Evolutionary conservation across 2,329 filamentous ascomycete genomes (phyloP), one percentile per base, ranked within the genome.

Genomic region (Leptodontidium sp.): DNA sequence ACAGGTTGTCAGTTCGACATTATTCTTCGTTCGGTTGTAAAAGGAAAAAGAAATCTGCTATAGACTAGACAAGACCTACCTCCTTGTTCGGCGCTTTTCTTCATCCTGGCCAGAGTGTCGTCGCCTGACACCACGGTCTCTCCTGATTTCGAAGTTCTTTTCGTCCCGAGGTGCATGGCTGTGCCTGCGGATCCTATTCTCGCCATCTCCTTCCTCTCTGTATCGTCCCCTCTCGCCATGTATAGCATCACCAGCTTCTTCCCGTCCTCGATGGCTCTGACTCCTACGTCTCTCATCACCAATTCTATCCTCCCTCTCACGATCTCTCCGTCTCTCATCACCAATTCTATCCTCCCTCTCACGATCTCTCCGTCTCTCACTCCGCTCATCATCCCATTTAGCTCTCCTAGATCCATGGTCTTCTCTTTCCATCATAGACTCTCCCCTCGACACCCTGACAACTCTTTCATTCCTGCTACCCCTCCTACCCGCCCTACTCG

Each of bases 101-200:
- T 17, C 35, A 9, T 65, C 52, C 29, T 26, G 38, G 2, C 17
- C 24, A 15, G 26, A 49, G 17, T 26, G 9, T 65, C 29, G 35
- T 58, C 52, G 21, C 21, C 38, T 17, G 2, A 17, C 52, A 38
- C 52, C 53, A 8, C 40, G 50, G 29, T 58, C 40, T 58, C 63
- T 58, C 14, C 61, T 53, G 8, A 29, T n/a, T n/a, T 64, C 61
- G 21, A 55, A 43, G 8, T 17, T 35, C 9, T 64, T 49, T 32
- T 59, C 57, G 15, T 29, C 50, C 32, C 35, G 29, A 14, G 11
- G 12, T 26, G 49, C 6, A 55, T 43, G 43, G 8, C 61, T 55
- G 11, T 32, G 15, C 21, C 49, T n/a, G 11, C 17, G 61, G 4
- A 21, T 53, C 9, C 38, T 47, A 4, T 61, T 17, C 38, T 24